Percentiles rank a stretch among this genome's conserved stretches.
phyloP scores from a whole-genome alignment of 495 filamentous ascomycete genomes.

The Penicillium cinerascens region DNA sequence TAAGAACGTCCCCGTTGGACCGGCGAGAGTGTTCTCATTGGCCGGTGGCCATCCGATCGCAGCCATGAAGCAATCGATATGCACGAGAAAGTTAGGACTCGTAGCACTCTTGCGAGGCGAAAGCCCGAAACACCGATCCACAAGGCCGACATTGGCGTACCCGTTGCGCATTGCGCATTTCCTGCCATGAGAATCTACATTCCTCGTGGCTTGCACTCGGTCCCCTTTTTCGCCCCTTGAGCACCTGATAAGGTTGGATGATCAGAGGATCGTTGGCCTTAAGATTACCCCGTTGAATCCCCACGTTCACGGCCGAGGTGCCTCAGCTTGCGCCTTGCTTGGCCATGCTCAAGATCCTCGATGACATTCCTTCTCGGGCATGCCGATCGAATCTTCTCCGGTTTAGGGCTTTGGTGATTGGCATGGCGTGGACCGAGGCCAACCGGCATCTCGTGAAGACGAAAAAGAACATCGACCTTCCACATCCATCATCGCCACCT shows the following conservation, averaged over 20 bases:
- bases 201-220: conserved; percentile 6
- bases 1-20: neutral
- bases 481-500: conserved; percentile 12
- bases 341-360: neutral
- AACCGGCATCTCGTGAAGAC: conserved; percentile 17
- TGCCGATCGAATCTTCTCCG: conserved; percentile 2
- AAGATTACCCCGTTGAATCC: conserved; percentile 20
- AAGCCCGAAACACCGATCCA: conserved; percentile 8
- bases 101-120: conserved; percentile 4
- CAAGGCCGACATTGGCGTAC: neutral
- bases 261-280: conserved; percentile 18
- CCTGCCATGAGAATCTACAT: neutral
- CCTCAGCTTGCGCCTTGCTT: neutral
- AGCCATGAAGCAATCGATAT: neutral
- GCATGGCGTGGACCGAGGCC: conserved; percentile 13
- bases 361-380: neutral
- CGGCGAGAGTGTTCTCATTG: neutral
- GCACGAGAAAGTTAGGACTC: neutral
- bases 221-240: neutral
- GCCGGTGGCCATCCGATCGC: conserved; percentile 3
- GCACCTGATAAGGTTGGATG: conserved; percentile 14
- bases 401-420: neutral
- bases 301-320: conserved; percentile 22
- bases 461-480: conserved; percentile 4
- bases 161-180: neutral